Percentiles rank a stretch among this genome's conserved stretches.
Conservation (phyloP, 257 asterid species). For the Solanum verrucosum region DNA sequence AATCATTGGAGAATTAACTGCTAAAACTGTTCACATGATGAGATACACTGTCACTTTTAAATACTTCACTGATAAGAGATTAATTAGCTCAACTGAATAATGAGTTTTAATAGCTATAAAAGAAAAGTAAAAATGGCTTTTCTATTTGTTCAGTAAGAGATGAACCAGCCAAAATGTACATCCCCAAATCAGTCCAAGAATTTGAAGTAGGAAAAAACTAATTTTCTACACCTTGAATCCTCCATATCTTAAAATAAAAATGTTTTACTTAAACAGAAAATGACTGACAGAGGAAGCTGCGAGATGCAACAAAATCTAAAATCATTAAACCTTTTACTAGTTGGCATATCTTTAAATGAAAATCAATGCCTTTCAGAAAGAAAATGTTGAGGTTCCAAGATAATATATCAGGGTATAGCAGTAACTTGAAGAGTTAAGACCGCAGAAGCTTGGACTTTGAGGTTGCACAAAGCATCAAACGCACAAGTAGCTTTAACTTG, state of each 20-base stretch:
- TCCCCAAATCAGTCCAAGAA: neutral
- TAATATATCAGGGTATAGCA: neutral
- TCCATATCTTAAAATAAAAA: neutral
- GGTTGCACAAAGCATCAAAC: neutral
- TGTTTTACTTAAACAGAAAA: neutral
- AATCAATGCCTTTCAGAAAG: neutral
- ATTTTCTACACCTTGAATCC: neutral
- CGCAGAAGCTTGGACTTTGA: neutral
- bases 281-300: neutral
- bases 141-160: neutral
- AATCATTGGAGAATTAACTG: conserved; percentile 55
- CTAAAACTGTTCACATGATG: conserved; percentile 35
- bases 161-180: neutral
- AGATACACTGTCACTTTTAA: conserved; percentile 5
- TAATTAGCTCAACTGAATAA: neutral
- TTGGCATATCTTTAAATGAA: neutral
- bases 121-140: neutral
- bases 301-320: neutral
- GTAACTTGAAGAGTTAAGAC: neutral
- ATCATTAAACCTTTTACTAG: neutral
- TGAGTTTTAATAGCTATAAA: neutral
- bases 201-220: neutral
- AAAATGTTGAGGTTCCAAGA: neutral
- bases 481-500: neutral
- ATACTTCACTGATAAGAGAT: neutral